Percentiles rank a stretch among this genome's conserved stretches.
These are phyloP conservation scores for Fragilaria crotonensis DNA, from an alignment of 108 stramenopile genomes.

Conservation along the genomic window DNA sequence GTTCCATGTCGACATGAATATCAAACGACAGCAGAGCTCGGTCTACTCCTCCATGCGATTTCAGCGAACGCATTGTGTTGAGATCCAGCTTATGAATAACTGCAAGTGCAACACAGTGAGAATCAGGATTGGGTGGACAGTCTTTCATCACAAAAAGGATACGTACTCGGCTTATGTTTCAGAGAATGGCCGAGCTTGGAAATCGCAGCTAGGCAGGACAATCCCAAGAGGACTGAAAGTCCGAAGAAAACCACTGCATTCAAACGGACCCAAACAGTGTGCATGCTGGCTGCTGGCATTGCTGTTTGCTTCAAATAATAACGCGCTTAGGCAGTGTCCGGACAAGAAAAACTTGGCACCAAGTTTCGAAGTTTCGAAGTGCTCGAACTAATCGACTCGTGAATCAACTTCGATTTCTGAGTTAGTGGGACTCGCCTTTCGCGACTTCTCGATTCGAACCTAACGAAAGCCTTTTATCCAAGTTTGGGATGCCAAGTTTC, in stretches of 20 bases:
- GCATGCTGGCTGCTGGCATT: constrained; percentile 47
- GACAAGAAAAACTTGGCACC: too few species aligned
- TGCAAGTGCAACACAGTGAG: constrained; percentile 5
- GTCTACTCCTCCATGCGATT: constrained; percentile 89
- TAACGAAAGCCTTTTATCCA: too few species aligned
- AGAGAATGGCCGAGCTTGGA: constrained; percentile 65
- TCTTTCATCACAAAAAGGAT: not conserved
- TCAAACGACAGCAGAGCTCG: constrained; percentile 91
- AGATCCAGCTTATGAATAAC: constrained; percentile 64
- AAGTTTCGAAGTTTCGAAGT: too few species aligned
- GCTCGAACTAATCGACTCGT: too few species aligned
- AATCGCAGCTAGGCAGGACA: constrained; percentile 82
- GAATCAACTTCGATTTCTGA: too few species aligned
- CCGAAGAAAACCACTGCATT: constrained; percentile 99
- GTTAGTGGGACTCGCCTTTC: too few species aligned
- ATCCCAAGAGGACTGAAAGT: constrained; percentile 87
- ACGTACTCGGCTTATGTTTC: constrained; percentile 54
- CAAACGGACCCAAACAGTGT: constrained; percentile 93
- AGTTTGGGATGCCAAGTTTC: too few species aligned
- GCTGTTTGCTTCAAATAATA: not conserved
- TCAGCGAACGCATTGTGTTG: constrained; percentile 70
- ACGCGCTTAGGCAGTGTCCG: too few species aligned
- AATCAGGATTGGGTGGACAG: not conserved
- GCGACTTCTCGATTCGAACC: too few species aligned
- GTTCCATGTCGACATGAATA: constrained; percentile 87